phyloP scores from a whole-genome alignment of 371 early-diverging fungal species.

The Nematocida ausubeli region DNA sequence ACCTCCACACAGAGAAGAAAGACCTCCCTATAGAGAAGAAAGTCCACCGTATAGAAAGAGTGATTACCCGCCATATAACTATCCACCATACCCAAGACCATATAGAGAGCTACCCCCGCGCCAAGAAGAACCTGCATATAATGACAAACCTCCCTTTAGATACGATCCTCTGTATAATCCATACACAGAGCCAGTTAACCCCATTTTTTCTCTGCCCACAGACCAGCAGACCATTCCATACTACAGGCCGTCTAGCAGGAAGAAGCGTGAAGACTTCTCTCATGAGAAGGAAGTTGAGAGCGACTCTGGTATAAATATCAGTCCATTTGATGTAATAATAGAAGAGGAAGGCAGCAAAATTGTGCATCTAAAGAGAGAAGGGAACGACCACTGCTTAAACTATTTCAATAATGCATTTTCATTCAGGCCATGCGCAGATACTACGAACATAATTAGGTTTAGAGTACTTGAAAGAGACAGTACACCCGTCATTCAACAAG shows the following conservation, averaged over 20 bases:
- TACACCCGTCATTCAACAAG: background rate
- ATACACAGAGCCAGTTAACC: background rate
- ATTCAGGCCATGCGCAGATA: conserved; percentile 14
- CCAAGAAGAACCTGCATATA: background rate
- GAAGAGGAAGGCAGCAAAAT: conserved; percentile 34
- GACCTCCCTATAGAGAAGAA: background rate
- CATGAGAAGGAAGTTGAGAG: conserved; percentile 9
- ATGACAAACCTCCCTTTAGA: background rate
- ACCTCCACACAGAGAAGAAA: background rate
- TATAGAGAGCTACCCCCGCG: background rate
- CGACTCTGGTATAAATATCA: background rate
- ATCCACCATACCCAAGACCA: background rate
- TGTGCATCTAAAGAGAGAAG: conserved; percentile 7
- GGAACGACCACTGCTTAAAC: conserved; percentile 39
- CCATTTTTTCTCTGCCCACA: background rate
- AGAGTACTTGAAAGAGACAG: conserved; percentile 25
- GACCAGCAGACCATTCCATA: background rate
- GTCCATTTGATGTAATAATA: conserved; percentile 36
- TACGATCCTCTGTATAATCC: background rate
- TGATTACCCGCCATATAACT: background rate
- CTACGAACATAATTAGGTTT: conserved; percentile 22
- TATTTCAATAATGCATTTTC: conserved; percentile 3
- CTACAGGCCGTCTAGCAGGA: background rate
- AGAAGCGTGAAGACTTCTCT: too few species aligned
- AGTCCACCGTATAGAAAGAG: background rate